Percentiles rank a stretch among this genome's conserved stretches.
These are phyloP conservation scores for Arthroderma sp. DNA, from an alignment of 2,329 filamentous ascomycete species.

Conservation along the genomic window DNA sequence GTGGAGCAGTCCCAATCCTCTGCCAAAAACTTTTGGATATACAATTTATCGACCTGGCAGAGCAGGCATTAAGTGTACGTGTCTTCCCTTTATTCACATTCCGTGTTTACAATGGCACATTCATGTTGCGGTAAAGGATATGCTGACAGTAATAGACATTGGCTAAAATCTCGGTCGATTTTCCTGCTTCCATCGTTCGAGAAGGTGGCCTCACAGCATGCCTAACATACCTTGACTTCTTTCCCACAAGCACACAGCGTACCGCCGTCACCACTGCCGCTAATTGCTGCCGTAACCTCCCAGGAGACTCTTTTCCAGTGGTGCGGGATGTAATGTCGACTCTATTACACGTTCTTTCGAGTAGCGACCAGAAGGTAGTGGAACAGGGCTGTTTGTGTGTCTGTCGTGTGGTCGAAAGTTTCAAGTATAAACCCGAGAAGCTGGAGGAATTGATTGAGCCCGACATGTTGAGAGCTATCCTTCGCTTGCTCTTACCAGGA, in stretches of 20 bases:
- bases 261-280: conserved; percentile 95
- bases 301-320: conserved; percentile 81
- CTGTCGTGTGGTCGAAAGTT: conserved; percentile 91
- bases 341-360: conserved; percentile 74
- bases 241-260: conserved; percentile 89
- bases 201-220: conserved; percentile 95
- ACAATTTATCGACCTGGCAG: conserved; percentile 90
- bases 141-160: conserved; percentile 46
- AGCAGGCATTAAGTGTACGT: conserved; percentile 75
- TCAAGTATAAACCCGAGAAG: conserved; percentile 75
- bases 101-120: neutral
- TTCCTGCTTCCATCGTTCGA: conserved; percentile 84
- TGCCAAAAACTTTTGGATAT: conserved; percentile 95
- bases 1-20: conserved; percentile 85
- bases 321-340: conserved; percentile 95
- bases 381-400: conserved; percentile 95
- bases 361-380: conserved; percentile 90
- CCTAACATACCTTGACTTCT: conserved; percentile 91
- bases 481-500: conserved; percentile 78
- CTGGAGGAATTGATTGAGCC: conserved; percentile 86
- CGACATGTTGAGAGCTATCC: conserved; percentile 68
- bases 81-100: neutral
- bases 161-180: conserved; percentile 95
- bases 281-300: conserved; percentile 95
- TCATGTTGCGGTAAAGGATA: neutral